phyloP scores from a whole-genome alignment of 2,329 filamentous ascomycete species.

The Botrytis deweyae region DNA sequence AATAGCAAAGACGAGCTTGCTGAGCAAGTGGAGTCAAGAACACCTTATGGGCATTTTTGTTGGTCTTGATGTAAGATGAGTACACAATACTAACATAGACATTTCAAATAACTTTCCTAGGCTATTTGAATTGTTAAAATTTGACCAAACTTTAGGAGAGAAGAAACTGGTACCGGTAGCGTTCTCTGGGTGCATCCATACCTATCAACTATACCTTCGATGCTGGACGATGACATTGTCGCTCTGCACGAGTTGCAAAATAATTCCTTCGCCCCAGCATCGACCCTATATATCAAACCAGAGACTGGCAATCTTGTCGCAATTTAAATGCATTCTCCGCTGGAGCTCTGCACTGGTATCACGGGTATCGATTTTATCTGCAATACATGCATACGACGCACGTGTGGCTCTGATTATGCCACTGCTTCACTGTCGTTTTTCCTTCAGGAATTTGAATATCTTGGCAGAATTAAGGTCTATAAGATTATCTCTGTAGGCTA shows the following conservation, averaged over 20 bases:
- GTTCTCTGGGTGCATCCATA: not conserved
- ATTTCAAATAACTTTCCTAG: not conserved
- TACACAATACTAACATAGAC: not conserved
- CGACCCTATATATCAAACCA: not conserved
- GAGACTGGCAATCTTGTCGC: not conserved
- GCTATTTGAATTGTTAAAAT: not conserved
- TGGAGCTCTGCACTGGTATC: not conserved
- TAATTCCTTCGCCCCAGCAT: not conserved
- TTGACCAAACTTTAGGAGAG: not conserved
- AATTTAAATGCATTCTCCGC: not conserved
- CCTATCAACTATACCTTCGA: not conserved
- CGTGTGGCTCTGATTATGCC: slow-evolving; percentile 21
- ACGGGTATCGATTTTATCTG: slow-evolving; percentile 23
- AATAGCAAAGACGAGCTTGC: not conserved
- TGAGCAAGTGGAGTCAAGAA: not conserved
- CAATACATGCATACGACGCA: slow-evolving; percentile 11
- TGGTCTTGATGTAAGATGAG: not conserved
- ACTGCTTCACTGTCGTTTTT: slow-evolving; percentile 23
- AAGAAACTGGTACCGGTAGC: not conserved
- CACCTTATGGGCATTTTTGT: not conserved
- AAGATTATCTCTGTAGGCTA: slow-evolving; percentile 21
- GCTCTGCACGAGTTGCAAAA: not conserved
- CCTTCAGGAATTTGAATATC: slow-evolving; percentile 19
- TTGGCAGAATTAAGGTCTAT: slow-evolving; percentile 23
- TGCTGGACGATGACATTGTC: not conserved